These are phyloP conservation scores for Metroxylon sagu DNA, from an alignment of 176 grass and related monocot genomes.

Conservation along the genomic window DNA sequence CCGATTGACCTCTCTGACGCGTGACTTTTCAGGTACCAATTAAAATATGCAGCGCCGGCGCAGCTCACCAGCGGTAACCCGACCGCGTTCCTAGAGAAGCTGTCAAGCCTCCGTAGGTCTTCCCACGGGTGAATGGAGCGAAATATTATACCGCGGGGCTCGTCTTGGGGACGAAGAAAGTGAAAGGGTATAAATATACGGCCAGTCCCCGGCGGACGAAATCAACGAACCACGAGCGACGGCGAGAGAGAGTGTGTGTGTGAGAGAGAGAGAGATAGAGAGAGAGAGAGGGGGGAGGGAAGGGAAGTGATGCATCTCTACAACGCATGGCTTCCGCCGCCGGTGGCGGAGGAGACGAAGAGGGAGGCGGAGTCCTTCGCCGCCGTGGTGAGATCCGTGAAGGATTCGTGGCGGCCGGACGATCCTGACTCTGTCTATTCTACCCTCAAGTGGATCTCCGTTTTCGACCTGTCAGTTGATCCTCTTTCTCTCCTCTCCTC, in stretches of 20 bases:
- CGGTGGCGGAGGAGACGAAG: constrained; percentile 45
- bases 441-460: constrained; percentile 95
- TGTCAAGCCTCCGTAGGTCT: no score
- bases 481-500: neutral
- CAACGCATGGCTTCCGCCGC: constrained; percentile 89
- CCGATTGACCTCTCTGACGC: no score
- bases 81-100: no score
- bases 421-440: constrained; percentile 68
- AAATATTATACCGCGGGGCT: no score
- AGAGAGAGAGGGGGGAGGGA: neutral
- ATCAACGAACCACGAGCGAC: no score
- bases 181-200: no score
- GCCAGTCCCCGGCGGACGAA: no score
- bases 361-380: constrained; percentile 58
- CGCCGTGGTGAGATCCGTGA: constrained; percentile 38
- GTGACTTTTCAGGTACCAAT: no score
- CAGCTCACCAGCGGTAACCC: no score
- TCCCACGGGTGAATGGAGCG: no score
- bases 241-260: neutral
- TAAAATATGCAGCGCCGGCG: no score
- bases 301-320: constrained; percentile 66
- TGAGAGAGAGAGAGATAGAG: neutral
- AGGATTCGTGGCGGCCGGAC: constrained; percentile 39
- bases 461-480: constrained; percentile 57
- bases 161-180: no score